Conservation (phyloP, 179 eudicot genomes). For the Drosera spatulata region DNA sequence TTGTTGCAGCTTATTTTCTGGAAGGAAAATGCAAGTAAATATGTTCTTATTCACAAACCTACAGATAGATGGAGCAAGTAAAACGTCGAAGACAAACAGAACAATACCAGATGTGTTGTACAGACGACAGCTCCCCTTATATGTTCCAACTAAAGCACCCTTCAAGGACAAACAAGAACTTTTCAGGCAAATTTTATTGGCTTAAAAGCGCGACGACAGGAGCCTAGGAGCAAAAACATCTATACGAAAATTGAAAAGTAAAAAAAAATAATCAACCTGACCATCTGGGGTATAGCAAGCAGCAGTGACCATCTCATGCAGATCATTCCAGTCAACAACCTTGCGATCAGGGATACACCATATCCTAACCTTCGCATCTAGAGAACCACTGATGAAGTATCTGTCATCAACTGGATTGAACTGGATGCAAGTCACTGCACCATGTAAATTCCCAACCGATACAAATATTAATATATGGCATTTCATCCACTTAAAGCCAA, state of each 20-base stretch:
- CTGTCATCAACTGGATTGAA: conserved; percentile 73
- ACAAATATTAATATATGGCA: conserved; percentile 1
- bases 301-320: conserved; percentile 86
- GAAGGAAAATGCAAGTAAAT: conserved; percentile 4
- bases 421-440: conserved; percentile 84
- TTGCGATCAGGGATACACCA: conserved; percentile 55
- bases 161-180: conserved; percentile 25
- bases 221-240: too few relatives aligned
- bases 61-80: neutral
- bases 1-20: conserved; percentile 87
- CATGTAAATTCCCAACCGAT: conserved; percentile 3
- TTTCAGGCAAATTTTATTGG: conserved; percentile 5
- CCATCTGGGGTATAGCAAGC: conserved; percentile 74
- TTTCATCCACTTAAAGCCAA: too few relatives aligned
- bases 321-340: conserved; percentile 82
- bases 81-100: neutral
- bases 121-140: conserved; percentile 90
- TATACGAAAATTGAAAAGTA: too few relatives aligned
- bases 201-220: too few relatives aligned
- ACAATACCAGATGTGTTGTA: conserved; percentile 73
- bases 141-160: conserved; percentile 96
- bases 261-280: conserved; percentile 30
- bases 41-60: too few relatives aligned
- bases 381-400: conserved; percentile 85
- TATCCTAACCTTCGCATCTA: conserved; percentile 84